Evolutionary conservation across 2,329 filamentous ascomycete species (phyloP), one percentile per base, ranked within the genome.

Genomic region (Colletotrichum sp.): DNA sequence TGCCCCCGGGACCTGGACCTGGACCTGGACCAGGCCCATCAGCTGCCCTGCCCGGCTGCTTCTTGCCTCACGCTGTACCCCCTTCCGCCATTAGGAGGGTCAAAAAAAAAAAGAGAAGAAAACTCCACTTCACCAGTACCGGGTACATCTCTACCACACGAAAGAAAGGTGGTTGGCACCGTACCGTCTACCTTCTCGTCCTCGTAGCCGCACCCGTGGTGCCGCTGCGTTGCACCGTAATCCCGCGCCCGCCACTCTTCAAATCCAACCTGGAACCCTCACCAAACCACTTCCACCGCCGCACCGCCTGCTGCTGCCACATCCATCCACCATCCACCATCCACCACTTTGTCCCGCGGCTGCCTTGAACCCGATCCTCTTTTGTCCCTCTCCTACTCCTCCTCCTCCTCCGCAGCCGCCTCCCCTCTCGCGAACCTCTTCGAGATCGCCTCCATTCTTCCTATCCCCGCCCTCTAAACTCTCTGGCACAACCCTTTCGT

Each of bases 251-350:
- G 70, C 73, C 74, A 65, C 68, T 32, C 36, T 34, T 62, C 59
- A 76, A 76, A 68, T 64, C 74, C 70, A 72, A 26, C 71, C 66
- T 73, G 65, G 65, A 48, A 55, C 67, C 32, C 48, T 71, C 63
- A 72, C 62, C 55, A 64, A 39, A 44, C 26, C 24, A 44, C 55
- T 5, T 18, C 55, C 18, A 36, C 68, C 30, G 28, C 30, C 60
- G 13, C 59, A 30, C 28, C 60, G n/a, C 9, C 39, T 32, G n/a
- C 36, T 59, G 30, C 28, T 28, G 28, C 44, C 30, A 39, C 63
- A 30, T 44, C 62, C 22, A 15, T 59, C 36, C 52, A 59, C 36
- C 52, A 44, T 72, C 30, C 48, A 68, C 59, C 26, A 18, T 48
- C 26, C 4, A 65, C 57, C 44, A 34, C 60, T 62, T 62, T 55